Percentiles rank a stretch among this genome's conserved stretches.
phyloP scores from a whole-genome alignment of 192 early-diverging fungal species.

The Dissophora globulifera region DNA sequence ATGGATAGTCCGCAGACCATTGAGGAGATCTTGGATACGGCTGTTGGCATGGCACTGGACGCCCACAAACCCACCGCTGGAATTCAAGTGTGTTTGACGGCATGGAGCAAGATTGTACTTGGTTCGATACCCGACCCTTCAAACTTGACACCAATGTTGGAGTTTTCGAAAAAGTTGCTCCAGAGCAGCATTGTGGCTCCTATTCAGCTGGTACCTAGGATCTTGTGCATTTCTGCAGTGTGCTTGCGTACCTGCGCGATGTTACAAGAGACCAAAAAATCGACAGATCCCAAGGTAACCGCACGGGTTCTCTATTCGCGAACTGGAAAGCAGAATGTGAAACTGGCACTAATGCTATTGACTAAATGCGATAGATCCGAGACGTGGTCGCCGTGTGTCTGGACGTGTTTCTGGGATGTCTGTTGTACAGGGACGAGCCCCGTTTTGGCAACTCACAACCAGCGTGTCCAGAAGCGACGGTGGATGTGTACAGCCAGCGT shows the following conservation, averaged over 20 bases:
- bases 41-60: background rate
- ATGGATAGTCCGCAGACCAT: background rate
- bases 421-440: constrained; percentile 11
- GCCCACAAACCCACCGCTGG: background rate
- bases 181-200: constrained; percentile 2
- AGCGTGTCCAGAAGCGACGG: background rate
- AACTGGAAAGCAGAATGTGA: too few relatives aligned
- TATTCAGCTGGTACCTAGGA: background rate
- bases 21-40: background rate
- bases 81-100: background rate
- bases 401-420: constrained; percentile 14
- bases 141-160: background rate
- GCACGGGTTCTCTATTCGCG: too few relatives aligned
- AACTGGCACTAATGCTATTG: too few relatives aligned
- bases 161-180: background rate
- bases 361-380: constrained; percentile 4
- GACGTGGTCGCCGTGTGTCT: constrained; percentile 11
- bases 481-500: too few relatives aligned
- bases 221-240: constrained; percentile 2
- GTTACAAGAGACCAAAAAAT: background rate
- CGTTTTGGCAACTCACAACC: background rate
- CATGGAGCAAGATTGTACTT: background rate
- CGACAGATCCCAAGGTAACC: background rate
- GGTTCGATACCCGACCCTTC: background rate
- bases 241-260: background rate